Evolutionary conservation across 345 rosid genomes (phyloP), one percentile per base, ranked within the genome.

Genomic region (Acer campestre): DNA sequence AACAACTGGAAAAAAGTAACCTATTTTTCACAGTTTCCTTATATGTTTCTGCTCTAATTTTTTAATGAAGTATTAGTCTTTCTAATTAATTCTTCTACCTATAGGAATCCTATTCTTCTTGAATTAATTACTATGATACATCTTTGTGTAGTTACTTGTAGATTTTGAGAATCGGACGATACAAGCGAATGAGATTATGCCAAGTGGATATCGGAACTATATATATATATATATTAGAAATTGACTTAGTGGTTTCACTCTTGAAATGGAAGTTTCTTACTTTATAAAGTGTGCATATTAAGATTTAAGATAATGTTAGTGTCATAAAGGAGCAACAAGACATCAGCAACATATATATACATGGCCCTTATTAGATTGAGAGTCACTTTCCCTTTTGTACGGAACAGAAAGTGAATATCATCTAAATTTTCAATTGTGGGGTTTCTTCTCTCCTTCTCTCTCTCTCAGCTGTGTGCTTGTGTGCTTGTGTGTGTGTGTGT

Each of bases 381-480:
- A 61, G 85, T 86, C 89, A 61, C 72, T 76, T 67, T 84, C 88
- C 65, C 73, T 3, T 7, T 13, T 74, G 91, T 84, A 86, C 89
- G 85, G 85, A 69, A 55, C 4, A 44, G 73, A 79, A 81, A 81
- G 67, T 69, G 68, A 77, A 65, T 75, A 61, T 29, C 40, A 78
- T 72, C 77, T 66, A 61, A 48, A 40, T 66, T 66, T 66, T 77
- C 53, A 61, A 31, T 29, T 68, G 61, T 46, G 65, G 76, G 77
- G 74, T 29, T 68, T 48, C 27, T 61, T 44, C 61, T 38, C 1
- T 10, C 29, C 16, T 0, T 29, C 44, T 31, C 25, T 31, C 59
- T 38, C 2, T n/a, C n/a, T 16, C 2, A 17, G 42, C 68, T 31
- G 11, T 31, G 18, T 31, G 68, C 31, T 16, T 12, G 61, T 63